These are phyloP conservation scores for Arthrobotrys conoides DNA, from an alignment of 2,329 filamentous ascomycete species.

Conservation along the genomic window DNA sequence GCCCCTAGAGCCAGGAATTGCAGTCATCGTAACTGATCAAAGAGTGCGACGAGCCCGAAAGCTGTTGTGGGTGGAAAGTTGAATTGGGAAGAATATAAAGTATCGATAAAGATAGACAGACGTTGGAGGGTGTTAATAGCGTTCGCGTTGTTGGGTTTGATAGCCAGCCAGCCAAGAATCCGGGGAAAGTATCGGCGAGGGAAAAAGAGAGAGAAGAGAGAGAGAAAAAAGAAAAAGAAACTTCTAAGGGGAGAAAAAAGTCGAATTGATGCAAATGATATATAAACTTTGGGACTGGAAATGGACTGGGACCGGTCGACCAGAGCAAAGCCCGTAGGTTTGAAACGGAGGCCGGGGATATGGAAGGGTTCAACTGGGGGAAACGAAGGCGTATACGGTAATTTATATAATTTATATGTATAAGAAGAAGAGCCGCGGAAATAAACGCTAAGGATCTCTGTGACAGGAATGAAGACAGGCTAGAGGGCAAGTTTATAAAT, in stretches of 20 bases:
- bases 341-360: conserved; percentile 19
- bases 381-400: neutral
- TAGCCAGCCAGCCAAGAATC: conserved; percentile 54
- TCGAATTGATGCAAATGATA: conserved; percentile 18
- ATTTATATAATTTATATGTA: too few relatives aligned
- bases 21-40: conserved; percentile 39
- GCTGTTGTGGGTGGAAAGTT: conserved; percentile 9
- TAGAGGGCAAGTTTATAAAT: too few relatives aligned
- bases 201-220: conserved; percentile 24
- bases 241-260: conserved; percentile 15
- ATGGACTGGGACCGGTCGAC: neutral
- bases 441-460: conserved; percentile 29
- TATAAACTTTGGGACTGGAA: conserved; percentile 38
- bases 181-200: conserved; percentile 39
- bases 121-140: too few relatives aligned
- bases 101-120: conserved; percentile 33
- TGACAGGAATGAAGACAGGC: conserved; percentile 18
- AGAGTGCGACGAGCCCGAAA: neutral
- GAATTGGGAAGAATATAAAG: conserved; percentile 6
- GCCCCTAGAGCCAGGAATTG: conserved; percentile 48
- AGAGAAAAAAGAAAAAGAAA: conserved; percentile 3
- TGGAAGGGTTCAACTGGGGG: conserved; percentile 1
- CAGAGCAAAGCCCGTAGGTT: conserved; percentile 16
- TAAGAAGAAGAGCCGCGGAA: conserved; percentile 40
- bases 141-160: conserved; percentile 55